Conservation (phyloP, 2,329 filamentous ascomycete genomes). For the Microcyclosporella mali region DNA sequence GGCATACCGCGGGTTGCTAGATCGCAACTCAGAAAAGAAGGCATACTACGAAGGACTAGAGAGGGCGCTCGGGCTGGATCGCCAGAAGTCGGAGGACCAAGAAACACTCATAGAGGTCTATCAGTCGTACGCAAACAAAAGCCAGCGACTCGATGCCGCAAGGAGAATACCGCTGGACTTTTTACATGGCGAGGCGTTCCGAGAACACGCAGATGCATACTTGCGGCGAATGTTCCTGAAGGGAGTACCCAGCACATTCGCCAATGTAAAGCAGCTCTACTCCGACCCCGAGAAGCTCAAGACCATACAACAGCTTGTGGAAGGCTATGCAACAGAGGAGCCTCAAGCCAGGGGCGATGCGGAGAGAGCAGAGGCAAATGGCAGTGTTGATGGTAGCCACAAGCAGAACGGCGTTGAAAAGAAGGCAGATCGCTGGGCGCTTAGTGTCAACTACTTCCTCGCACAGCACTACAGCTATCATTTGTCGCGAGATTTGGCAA, state of each 20-base stretch:
- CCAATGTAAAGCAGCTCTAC: constrained; percentile 93
- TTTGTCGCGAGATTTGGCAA: constrained; percentile 73
- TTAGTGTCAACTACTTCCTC: constrained; percentile 83
- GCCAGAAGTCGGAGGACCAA: constrained; percentile 55
- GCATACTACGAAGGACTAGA: constrained; percentile 78
- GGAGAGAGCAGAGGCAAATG: constrained; percentile 22
- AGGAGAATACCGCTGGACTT: constrained; percentile 86
- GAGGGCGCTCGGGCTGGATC: constrained; percentile 58
- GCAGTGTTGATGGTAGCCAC: constrained; percentile 36
- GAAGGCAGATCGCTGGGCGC: constrained; percentile 55
- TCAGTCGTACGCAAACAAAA: constrained; percentile 73
- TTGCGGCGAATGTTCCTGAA: constrained; percentile 79
- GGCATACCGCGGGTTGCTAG: constrained; percentile 73
- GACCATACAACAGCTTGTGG: constrained; percentile 66
- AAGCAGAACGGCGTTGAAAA: constrained; percentile 24
- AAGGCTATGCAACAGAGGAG: constrained; percentile 59
- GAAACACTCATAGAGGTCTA: constrained; percentile 73
- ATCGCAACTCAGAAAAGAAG: constrained; percentile 81
- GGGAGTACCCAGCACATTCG: constrained; percentile 92
- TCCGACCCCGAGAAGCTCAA: constrained; percentile 68
- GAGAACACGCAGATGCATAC: constrained; percentile 69
- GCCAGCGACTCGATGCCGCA: constrained; percentile 76
- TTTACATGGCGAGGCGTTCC: constrained; percentile 74
- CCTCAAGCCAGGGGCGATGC: constrained; percentile 24
- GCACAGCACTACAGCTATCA: constrained; percentile 96